Base-by-base conservation (phyloP, 164 flowering plant genomes). In the Hamamelis virginiana region DNA sequence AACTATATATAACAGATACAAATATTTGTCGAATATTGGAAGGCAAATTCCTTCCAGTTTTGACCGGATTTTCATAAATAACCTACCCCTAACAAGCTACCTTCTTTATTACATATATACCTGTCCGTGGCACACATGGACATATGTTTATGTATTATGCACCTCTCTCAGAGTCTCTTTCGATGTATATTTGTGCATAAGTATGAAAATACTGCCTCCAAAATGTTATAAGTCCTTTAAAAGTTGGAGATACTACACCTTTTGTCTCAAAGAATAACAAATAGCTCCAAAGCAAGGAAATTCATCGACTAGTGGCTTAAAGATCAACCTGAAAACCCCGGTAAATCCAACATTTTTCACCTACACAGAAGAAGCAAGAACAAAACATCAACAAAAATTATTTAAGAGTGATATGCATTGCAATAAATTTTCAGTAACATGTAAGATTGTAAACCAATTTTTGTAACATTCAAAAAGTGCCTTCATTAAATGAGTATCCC, bases 251-350 rank as follows among this genome's bases (percentile, higher is more conserved):
- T 38, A 25, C 11, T 22, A 16, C 56, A 91, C 99, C 96, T 93
- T 96, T 62, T 96, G 77, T 72, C 94, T 87, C 71, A 96, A 74
- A 41, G 99, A 96, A 77, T 69, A 90, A 62, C 81, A 85, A 45
- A 96, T 86, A 75, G 99, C 99, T 77, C 98, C 98, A 78, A 96
- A 93, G 73, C 99, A 90, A 45, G 99, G 99, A 28, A 96, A 79
- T 76, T 86, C 97, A 23, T 84, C 92, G 63, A 96, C 97, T 38
- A 96, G 76, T 46, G 99, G 99, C 77, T 79, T 93, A 69, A 96
- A 96, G 15, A 96, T 90, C 74, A 96, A 65, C 84, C 99, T 88
- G 81, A 96, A 96, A 71, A 96, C 87, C 70, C 99, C 99, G 38
- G 99, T 91, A 78, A 96, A 96, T 46, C 87, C 98, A 75, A 93